Conservation (phyloP, 1,284 basidiomycete genomes). For the Thecaphora frezii region DNA sequence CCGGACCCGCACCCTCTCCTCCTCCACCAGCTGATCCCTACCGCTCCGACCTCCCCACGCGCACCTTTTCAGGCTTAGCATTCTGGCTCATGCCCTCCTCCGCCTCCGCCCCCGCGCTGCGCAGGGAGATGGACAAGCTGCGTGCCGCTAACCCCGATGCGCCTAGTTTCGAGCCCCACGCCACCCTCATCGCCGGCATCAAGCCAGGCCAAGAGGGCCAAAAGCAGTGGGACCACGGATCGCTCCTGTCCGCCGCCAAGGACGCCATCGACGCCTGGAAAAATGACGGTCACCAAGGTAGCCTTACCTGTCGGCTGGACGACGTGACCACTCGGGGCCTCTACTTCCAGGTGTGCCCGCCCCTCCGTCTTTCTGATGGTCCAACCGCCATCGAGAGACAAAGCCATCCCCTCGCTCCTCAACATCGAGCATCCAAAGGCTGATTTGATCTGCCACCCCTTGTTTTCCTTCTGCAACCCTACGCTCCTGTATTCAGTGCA, state of each 20-base stretch:
- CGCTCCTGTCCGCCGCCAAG: neutral
- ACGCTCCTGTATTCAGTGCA: too few species aligned
- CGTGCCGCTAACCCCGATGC: neutral
- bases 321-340: conserved; percentile 11
- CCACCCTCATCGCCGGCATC: conserved; percentile 17
- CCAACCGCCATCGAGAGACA: neutral
- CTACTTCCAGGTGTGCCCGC: conserved; percentile 13
- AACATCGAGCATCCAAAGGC: too few species aligned
- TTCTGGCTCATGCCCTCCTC: conserved; percentile 16
- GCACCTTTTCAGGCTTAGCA: conserved; percentile 19
- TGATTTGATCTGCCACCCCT: too few species aligned
- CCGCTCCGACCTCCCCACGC: neutral
- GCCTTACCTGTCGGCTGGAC: neutral
- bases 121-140: conserved; percentile 1
- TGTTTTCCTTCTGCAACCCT: too few species aligned
- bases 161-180: conserved; percentile 12
- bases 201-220: neutral
- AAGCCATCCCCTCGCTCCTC: too few species aligned
- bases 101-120: neutral
- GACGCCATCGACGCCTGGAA: conserved; percentile 4
- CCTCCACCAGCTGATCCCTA: neutral
- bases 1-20: neutral
- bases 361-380: neutral
- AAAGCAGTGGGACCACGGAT: neutral
- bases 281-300: neutral